phyloP scores from a whole-genome alignment of 176 grass and related monocot species.

The Miscanthus lutarioriparius region DNA sequence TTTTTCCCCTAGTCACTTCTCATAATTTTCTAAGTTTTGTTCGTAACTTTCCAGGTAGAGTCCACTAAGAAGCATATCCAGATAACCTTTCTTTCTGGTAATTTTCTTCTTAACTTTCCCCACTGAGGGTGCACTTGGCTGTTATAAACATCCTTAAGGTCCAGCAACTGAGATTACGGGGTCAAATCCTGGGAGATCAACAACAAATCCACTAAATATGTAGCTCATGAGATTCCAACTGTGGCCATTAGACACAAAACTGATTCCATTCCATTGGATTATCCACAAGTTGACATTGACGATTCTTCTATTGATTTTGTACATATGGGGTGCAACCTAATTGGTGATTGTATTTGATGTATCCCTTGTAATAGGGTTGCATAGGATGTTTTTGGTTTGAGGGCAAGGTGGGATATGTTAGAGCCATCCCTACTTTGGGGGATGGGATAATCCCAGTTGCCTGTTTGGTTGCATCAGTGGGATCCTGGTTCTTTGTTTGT shows the following conservation, averaged over 20 bases:
- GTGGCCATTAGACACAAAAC: neutral
- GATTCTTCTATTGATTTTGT: neutral
- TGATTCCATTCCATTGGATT: neutral
- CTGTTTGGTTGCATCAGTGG: neutral
- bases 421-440: neutral
- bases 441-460: neutral
- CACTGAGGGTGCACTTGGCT: neutral
- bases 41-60: neutral
- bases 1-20: neutral
- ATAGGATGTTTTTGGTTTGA: neutral
- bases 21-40: neutral
- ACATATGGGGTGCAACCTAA: neutral
- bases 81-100: neutral
- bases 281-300: neutral
- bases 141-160: neutral
- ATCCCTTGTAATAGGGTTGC: neutral
- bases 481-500: neutral
- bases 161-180: neutral
- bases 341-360: neutral
- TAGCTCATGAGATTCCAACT: neutral
- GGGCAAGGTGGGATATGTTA: neutral
- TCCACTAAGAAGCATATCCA: neutral
- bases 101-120: neutral
- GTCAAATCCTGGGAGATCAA: neutral
- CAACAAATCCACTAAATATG: neutral